phyloP scores from a whole-genome alignment of 441 rosid species.

The Corymbia citriodora region DNA sequence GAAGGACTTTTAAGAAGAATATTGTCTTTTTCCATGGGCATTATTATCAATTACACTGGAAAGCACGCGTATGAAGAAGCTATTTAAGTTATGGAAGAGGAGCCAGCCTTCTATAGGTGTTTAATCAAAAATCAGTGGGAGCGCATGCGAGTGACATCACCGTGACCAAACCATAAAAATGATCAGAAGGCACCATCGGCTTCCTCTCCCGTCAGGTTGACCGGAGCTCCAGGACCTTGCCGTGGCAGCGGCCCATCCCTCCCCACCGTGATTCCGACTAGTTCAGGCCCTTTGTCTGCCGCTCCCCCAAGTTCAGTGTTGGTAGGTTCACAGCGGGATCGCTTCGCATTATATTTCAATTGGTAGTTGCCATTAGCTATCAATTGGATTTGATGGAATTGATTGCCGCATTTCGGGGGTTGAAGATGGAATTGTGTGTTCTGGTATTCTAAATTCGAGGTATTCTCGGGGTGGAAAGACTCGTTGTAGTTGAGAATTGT shows the following conservation, averaged over 20 bases:
- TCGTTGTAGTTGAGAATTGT: no score
- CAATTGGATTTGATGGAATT: not conserved
- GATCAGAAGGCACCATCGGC: slow-evolving; percentile 22
- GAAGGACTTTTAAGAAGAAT: no score
- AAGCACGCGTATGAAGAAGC: no score
- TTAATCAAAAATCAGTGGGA: no score
- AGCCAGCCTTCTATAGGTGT: no score
- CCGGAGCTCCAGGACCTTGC: slow-evolving; percentile 34
- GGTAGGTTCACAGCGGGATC: slow-evolving; percentile 28
- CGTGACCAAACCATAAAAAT: no score
- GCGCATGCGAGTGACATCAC: no score
- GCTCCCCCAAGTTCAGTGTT: slow-evolving; percentile 77
- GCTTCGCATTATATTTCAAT: not conserved
- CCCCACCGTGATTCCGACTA: slow-evolving; percentile 73
- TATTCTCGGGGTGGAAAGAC: no score
- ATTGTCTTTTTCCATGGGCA: no score
- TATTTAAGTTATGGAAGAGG: no score
- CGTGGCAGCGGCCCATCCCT: slow-evolving; percentile 38
- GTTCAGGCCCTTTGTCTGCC: slow-evolving; percentile 79
- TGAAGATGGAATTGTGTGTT: not conserved
- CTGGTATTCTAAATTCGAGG: no score
- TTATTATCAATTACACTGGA: no score
- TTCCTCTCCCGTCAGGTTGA: slow-evolving; percentile 83
- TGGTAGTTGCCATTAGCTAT: not conserved
- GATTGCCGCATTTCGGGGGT: not conserved